These are phyloP conservation scores for Cladosporium cucumerinum DNA, from an alignment of 2,329 filamentous ascomycete species.

Conservation along the genomic window DNA sequence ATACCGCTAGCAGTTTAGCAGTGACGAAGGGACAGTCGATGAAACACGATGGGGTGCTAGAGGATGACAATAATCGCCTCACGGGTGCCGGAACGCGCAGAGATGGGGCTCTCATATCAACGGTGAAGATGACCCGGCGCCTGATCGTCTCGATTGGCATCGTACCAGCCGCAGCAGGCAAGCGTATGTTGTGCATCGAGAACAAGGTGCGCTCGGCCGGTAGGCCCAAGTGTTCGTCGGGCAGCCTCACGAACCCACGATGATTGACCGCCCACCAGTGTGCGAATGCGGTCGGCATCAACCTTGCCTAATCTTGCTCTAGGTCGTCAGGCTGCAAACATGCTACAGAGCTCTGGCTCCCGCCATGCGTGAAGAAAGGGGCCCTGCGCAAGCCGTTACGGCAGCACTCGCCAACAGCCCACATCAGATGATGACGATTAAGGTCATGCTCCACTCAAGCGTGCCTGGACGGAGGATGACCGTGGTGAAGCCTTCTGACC, in stretches of 20 bases:
- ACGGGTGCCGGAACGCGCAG: not conserved
- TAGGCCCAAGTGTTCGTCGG: slow-evolving; percentile 4
- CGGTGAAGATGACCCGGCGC: not conserved
- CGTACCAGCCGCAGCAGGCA: not conserved
- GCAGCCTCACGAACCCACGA: slow-evolving; percentile 15
- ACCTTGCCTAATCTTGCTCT: slow-evolving; percentile 13
- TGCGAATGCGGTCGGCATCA: not conserved
- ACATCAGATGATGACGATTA: slow-evolving; percentile 10
- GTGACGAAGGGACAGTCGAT: slow-evolving; percentile 7
- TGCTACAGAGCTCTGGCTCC: not conserved
- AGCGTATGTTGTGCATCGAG: not conserved
- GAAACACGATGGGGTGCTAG: slow-evolving; percentile 15
- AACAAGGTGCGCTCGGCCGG: slow-evolving; percentile 8
- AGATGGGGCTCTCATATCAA: not conserved
- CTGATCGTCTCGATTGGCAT: slow-evolving; percentile 2
- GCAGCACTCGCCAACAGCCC: slow-evolving; percentile 12
- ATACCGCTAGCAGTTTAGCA: slow-evolving; percentile 15
- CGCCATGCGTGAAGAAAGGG: slow-evolving; percentile 12
- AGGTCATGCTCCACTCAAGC: slow-evolving; percentile 3
- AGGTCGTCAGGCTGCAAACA: slow-evolving; percentile 8
- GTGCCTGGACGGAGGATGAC: not conserved
- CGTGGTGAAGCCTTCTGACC: slow-evolving; percentile 12
- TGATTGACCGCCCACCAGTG: slow-evolving; percentile 13
- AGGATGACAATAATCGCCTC: slow-evolving; percentile 1
- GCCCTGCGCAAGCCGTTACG: slow-evolving; percentile 15